Evolutionary conservation across 352 stramenopile genomes (phyloP).

Genomic region (Phytophthora fragariae): DNA sequence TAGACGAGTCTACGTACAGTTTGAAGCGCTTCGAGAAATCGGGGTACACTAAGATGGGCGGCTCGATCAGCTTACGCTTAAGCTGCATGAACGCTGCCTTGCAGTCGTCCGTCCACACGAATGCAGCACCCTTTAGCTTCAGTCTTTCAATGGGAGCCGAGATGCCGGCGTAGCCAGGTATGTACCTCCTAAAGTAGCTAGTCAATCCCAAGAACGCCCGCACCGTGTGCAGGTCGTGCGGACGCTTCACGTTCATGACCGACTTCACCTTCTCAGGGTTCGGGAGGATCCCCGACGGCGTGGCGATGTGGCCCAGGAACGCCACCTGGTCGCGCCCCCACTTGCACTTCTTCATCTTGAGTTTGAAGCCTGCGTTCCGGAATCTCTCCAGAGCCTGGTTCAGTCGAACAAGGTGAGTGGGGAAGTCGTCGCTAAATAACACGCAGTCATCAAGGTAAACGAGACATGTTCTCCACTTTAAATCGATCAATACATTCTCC

Average conservation of each 20-base stretch:
- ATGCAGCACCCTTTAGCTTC: not conserved
- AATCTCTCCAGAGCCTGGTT: too few species aligned
- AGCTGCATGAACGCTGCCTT: slow-evolving; percentile 1
- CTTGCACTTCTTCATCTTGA: slow-evolving; percentile 4
- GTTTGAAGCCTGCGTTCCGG: too few species aligned
- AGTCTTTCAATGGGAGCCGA: too few species aligned
- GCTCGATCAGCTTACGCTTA: not conserved
- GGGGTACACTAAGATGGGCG: slow-evolving; percentile 7
- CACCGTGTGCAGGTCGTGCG: too few species aligned
- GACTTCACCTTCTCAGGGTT: slow-evolving; percentile 13
- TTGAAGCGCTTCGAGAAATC: slow-evolving; percentile 5
- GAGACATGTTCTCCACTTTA: too few species aligned
- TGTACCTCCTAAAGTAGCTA: too few species aligned
- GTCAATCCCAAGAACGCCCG: too few species aligned
- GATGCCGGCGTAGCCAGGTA: too few species aligned
- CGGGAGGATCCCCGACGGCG: not conserved
- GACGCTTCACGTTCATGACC: slow-evolving; percentile 1
- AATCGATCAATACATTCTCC: too few species aligned
- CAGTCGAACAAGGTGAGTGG: too few species aligned
- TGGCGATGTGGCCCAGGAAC: not conserved
- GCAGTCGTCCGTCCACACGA: not conserved
- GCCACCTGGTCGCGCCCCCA: slow-evolving; percentile 6
- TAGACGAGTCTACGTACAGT: slow-evolving; percentile 6
- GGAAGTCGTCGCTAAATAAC: too few species aligned
- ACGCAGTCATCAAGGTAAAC: too few species aligned